phyloP scores from a whole-genome alignment of 352 stramenopile species.

The Phytophthora colocasiae region DNA sequence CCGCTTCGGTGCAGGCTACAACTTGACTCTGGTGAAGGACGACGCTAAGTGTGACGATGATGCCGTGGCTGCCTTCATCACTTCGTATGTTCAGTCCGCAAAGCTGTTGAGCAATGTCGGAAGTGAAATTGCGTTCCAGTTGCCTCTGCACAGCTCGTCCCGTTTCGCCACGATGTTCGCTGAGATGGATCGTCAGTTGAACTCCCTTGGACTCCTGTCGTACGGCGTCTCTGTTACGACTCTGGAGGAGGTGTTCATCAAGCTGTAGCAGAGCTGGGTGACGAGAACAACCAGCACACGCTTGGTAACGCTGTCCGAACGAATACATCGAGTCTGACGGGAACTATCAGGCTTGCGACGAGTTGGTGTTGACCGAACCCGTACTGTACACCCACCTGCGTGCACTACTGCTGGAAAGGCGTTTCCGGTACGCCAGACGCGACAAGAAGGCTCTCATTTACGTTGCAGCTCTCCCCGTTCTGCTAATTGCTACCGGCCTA shows the following conservation, averaged over 20 bases:
- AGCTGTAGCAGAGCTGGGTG: constrained; percentile 57
- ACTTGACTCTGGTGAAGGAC: constrained; percentile 70
- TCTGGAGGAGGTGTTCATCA: constrained; percentile 85
- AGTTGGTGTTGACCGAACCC: no score
- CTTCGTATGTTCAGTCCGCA: constrained; percentile 40
- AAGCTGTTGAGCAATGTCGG: constrained; percentile 73
- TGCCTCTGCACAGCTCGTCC: constrained; percentile 54
- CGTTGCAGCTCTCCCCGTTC: constrained; percentile 59
- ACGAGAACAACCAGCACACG: constrained; percentile 50
- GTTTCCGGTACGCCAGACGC: constrained; percentile 60
- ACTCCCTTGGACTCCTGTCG: constrained; percentile 49
- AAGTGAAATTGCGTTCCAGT: constrained; percentile 71
- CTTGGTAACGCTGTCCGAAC: constrained; percentile 7
- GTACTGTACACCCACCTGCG: no score
- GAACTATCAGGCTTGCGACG: no score
- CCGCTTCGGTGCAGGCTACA: constrained; percentile 73
- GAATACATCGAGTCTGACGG: no score
- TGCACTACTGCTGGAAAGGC: constrained; percentile 66
- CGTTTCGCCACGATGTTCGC: constrained; percentile 72
- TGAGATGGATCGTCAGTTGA: constrained; percentile 54
- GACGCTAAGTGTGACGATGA: constrained; percentile 38
- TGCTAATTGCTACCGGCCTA: constrained; percentile 60
- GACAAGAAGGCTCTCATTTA: constrained; percentile 70
- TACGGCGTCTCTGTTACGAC: constrained; percentile 85
- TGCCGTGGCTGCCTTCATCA: constrained; percentile 49